These are phyloP conservation scores for Adansonia gregorii DNA, from an alignment of 441 rosid species.

Conservation along the genomic window DNA sequence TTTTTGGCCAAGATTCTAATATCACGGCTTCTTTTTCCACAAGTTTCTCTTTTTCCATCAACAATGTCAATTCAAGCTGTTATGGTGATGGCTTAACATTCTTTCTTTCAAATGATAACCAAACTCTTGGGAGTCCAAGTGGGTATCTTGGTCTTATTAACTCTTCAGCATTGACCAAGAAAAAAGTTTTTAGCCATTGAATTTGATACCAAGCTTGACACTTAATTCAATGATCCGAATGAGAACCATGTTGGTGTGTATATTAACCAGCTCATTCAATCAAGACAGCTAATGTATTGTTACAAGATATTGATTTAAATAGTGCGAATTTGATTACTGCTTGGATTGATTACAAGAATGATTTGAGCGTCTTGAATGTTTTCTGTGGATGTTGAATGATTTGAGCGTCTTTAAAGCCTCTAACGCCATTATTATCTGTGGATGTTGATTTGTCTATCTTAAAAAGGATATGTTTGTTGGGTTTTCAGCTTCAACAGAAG, in stretches of 20 bases:
- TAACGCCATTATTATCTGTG: too few species aligned
- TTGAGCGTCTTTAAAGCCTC: too few species aligned
- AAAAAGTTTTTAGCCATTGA: constrained; percentile 75
- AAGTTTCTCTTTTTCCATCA: constrained; percentile 70
- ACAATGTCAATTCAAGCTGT: constrained; percentile 56
- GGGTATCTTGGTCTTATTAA: constrained; percentile 80
- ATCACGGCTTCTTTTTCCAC: constrained; percentile 80
- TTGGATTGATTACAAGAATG: too few species aligned
- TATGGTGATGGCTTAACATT: constrained; percentile 84
- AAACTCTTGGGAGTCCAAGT: constrained; percentile 74
- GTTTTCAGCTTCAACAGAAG: constrained; percentile 87
- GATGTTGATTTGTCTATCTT: constrained; percentile 35
- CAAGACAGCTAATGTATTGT: too few species aligned
- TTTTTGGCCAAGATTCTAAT: constrained; percentile 71
- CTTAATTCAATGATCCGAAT: constrained; percentile 64
- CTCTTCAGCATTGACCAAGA: constrained; percentile 70
- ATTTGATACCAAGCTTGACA: constrained; percentile 74
- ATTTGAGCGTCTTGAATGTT: too few species aligned
- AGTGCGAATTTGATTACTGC: too few species aligned
- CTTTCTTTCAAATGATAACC: constrained; percentile 75
- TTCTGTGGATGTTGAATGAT: too few species aligned
- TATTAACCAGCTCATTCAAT: constrained; percentile 58
- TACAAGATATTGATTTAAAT: too few species aligned
- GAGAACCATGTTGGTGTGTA: constrained; percentile 78
- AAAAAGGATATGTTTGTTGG: constrained; percentile 67